Conservation (phyloP, 805 yeast species). For the Yarrowia bubula region DNA sequence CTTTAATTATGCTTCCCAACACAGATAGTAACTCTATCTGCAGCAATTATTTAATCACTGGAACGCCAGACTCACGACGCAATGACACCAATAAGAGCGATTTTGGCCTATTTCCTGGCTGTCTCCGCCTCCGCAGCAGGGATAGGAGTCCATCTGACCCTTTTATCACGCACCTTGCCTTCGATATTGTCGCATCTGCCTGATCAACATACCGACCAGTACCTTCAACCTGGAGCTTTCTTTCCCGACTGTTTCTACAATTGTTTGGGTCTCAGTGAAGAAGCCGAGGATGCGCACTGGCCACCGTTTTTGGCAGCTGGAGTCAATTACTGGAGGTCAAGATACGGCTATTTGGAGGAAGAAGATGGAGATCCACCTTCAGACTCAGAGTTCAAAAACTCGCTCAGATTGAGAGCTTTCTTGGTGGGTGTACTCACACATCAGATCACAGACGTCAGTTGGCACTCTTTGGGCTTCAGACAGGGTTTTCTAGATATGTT, state of each 20-base stretch:
- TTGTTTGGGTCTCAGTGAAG: slow-evolving; percentile 51
- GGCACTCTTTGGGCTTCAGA: slow-evolving; percentile 60
- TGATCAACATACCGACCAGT: slow-evolving; percentile 32
- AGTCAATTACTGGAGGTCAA: slow-evolving; percentile 45
- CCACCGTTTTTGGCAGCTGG: slow-evolving; percentile 58
- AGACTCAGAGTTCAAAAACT: slow-evolving; percentile 30
- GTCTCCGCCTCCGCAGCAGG: background rate
- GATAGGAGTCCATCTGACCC: slow-evolving; percentile 15
- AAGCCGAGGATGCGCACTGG: slow-evolving; percentile 69
- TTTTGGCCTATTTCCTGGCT: background rate
- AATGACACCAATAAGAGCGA: slow-evolving; percentile 1
- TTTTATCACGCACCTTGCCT: slow-evolving; percentile 15
- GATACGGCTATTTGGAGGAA: slow-evolving; percentile 31
- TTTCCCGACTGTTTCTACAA: slow-evolving; percentile 68
- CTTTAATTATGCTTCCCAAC: slow-evolving; percentile 17
- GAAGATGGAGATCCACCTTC: background rate
- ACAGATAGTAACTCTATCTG: slow-evolving; percentile 22
- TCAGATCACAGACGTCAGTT: slow-evolving; percentile 61
- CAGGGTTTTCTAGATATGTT: slow-evolving; percentile 57
- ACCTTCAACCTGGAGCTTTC: slow-evolving; percentile 59
- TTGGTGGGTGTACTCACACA: slow-evolving; percentile 59
- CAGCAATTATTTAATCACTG: background rate
- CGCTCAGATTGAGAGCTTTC: slow-evolving; percentile 50
- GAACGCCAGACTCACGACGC: background rate
- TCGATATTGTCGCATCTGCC: background rate